These are phyloP conservation scores for Mycena vitilis DNA, from an alignment of 768 basidiomycete species.

Conservation along the genomic window DNA sequence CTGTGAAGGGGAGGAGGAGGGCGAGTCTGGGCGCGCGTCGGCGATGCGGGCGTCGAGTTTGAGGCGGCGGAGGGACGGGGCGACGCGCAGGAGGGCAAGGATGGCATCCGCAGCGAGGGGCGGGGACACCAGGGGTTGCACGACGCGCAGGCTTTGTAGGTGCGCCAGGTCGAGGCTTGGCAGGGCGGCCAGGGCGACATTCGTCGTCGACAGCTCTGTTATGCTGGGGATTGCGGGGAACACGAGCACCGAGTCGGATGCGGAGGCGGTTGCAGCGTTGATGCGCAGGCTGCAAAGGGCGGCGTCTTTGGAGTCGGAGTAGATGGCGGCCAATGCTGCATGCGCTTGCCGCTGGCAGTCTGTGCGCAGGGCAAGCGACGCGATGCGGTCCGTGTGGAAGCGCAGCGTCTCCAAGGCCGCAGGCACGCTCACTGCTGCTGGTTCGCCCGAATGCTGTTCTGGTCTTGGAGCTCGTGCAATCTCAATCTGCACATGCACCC, in stretches of 20 bases:
- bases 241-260: slow-evolving; percentile 21
- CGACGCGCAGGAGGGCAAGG: slow-evolving; percentile 33
- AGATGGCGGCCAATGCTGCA: slow-evolving; percentile 38
- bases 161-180: slow-evolving; percentile 31
- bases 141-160: slow-evolving; percentile 38
- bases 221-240: slow-evolving; percentile 26
- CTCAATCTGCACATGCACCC: slow-evolving; percentile 39
- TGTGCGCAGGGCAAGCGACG: slow-evolving; percentile 35
- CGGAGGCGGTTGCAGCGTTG: slow-evolving; percentile 16
- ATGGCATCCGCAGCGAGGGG: slow-evolving; percentile 40
- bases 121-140: slow-evolving; percentile 40
- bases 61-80: slow-evolving; percentile 36
- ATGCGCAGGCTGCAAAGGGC: slow-evolving; percentile 25
- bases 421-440: not conserved
- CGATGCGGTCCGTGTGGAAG: slow-evolving; percentile 33
- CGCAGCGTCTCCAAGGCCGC: slow-evolving; percentile 24
- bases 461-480: slow-evolving; percentile 13
- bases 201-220: slow-evolving; percentile 37
- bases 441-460: not conserved
- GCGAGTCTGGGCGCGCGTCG: slow-evolving; percentile 2
- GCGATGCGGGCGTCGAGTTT: slow-evolving; percentile 41
- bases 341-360: slow-evolving; percentile 38
- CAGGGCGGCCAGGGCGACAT: slow-evolving; percentile 40
- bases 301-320: slow-evolving; percentile 14
- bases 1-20: no score